Base-by-base conservation (phyloP, 768 basidiomycete genomes). In the Boletus subparvulus region DNA sequence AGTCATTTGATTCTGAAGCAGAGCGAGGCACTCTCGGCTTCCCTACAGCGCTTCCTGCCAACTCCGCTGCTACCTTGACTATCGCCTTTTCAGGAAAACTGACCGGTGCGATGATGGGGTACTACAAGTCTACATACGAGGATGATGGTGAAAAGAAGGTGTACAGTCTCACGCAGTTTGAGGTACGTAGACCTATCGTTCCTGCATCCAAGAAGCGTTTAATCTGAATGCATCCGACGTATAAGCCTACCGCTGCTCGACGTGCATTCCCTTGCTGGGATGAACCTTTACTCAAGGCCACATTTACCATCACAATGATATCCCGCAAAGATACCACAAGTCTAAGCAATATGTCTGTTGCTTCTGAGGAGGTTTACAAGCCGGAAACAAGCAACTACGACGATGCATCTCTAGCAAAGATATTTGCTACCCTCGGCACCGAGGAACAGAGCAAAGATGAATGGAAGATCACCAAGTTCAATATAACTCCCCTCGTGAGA, bases 251-350 rank as follows among this genome's bases (percentile, higher is more conserved):
- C 40, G 86, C 86, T 56, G 94, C 95, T 10, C 78, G 94, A 48
- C 80, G 83, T 41, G 84, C 88, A 7, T 90, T 92, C 71, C 91
- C 91, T 28, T 92, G 88, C 75, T 96, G 92, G 91, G 95, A 97
- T 68, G 94, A 97, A 68, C 96, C 95, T 16, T 78, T 84, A 37
- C 78, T 95, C 62, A 98, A 98, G 71, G 88, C 94, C 0, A 93
- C 87, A 3, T 91, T 88, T 68, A 66, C 80, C 0, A 75, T 94
- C 56, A 87, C 86, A 14, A 78, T 95, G 79, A 79, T 95, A 65
- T 91, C 92, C n/a, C 84, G 86, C 57, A 77, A 75, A 10, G 83
- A 84, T 59, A 88, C 90, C 5, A 83, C 85, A 67, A 90, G 83
- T 69, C 75, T 98, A 58, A 87, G 86, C 75, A 98, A 98, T 75